Evolutionary conservation across 257 asterid genomes (phyloP), one percentile per base, ranked within the genome.

Genomic region (Gentiana straminea): DNA sequence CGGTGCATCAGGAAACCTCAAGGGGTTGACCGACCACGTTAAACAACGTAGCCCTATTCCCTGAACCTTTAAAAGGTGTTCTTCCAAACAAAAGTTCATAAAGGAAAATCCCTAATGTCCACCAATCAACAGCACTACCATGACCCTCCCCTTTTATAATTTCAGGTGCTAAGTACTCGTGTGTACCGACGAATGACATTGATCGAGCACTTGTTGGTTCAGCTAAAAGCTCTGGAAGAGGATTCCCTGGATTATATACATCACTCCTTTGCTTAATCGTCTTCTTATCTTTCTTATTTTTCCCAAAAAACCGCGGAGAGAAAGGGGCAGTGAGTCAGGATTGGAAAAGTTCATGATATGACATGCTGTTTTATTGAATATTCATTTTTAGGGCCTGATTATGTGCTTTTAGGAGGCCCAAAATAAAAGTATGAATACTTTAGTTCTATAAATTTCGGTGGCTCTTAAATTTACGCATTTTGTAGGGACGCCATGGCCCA

Each of bases 61-160:
- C 76, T 51, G 79, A 66, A 35, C 79, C 79, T 59, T 74, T 74
- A 63, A 74, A 74, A 2, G 79, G 79, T 3, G 79, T 74, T 66
- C 60, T 70, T 45, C 79, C 79, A 59, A 74, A 74, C 60, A 74
- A 57, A 52, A 70, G 76, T 38, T 74, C 79, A 11, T 63, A 74
- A 1, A 74, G 63, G 63, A 74, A 74, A 55, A 74, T 74, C 33
- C 77, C 80, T 7, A 70, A 67, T 59, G 80, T 70, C 77, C 80
- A 75, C 80, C 80, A 75, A 53, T 75, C 80, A 46, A 75, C 80
- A 3, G 80, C 77, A 53, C 77, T 74, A 43, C 80, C 80, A 49
- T 75, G 80, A 34, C 80, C 80, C 48, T 75, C 80, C 11, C 80
- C 80, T 67, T 75, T 75, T 60, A 75, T 70, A 15, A 74, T 74